phyloP scores from a whole-genome alignment of 495 filamentous ascomycete genomes.

The Aeminium ludgeri region DNA sequence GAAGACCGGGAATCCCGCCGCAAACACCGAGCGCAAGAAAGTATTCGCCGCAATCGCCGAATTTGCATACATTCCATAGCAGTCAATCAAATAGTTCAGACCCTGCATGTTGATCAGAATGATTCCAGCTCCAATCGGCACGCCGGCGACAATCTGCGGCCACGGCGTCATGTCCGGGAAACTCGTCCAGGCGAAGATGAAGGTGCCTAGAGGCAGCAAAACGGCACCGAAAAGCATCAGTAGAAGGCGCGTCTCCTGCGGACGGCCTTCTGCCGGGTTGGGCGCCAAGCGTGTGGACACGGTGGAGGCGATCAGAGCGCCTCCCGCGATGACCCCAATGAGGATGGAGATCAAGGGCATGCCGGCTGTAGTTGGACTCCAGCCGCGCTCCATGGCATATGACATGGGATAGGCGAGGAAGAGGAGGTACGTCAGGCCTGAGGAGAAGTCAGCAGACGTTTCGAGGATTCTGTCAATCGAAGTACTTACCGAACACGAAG shows the following conservation, averaged over 20 bases:
- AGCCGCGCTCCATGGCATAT: constrained; percentile 19
- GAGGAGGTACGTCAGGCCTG: constrained; percentile 21
- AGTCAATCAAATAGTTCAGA: constrained; percentile 44
- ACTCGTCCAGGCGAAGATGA: constrained; percentile 20
- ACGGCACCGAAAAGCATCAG: constrained; percentile 20
- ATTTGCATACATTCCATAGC: constrained; percentile 42
- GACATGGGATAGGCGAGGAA: constrained; percentile 25
- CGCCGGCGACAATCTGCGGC: constrained; percentile 20
- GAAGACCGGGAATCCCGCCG: constrained; percentile 27
- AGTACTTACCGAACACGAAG: constrained; percentile 20
- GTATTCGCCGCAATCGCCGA: constrained; percentile 34
- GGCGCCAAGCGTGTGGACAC: constrained; percentile 5
- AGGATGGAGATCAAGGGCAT: constrained; percentile 20
- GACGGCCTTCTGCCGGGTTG: constrained; percentile 11
- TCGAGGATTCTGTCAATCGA: background rate
- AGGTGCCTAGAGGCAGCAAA: constrained; percentile 17
- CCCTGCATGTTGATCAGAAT: constrained; percentile 27
- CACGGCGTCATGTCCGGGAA: constrained; percentile 16
- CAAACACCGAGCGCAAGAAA: constrained; percentile 27
- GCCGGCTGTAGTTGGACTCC: constrained; percentile 19
- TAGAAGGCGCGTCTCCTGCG: constrained; percentile 19
- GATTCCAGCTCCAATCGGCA: constrained; percentile 20
- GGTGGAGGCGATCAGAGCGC: constrained; percentile 4
- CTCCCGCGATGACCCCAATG: constrained; percentile 8
- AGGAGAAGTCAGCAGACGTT: background rate